phyloP scores from a whole-genome alignment of 495 filamentous ascomycete genomes.

The Amorphotheca resinae region DNA sequence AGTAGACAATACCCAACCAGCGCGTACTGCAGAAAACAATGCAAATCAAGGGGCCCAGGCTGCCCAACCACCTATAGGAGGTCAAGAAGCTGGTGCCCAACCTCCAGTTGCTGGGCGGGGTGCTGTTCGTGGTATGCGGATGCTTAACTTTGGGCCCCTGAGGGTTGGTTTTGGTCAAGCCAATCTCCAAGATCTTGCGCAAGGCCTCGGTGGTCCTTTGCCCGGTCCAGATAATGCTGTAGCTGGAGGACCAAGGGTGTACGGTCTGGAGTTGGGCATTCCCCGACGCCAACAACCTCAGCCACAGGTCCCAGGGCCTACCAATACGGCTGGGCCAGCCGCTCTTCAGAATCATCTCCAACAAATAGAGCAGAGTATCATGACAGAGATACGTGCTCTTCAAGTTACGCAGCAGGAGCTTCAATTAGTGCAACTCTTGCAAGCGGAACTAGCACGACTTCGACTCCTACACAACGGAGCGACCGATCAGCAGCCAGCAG shows the following conservation, averaged over 20 bases:
- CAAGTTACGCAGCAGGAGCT: constrained; percentile 44
- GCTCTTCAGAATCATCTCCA: constrained; percentile 43
- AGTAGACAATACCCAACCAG: constrained; percentile 26
- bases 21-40: constrained; percentile 20
- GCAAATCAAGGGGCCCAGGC: constrained; percentile 22
- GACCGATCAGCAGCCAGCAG: constrained; percentile 14
- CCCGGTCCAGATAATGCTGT: constrained; percentile 11
- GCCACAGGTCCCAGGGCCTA: constrained; percentile 16
- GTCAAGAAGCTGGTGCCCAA: constrained; percentile 14
- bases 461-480: constrained; percentile 27
- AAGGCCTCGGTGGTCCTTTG: constrained; percentile 15
- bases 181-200: constrained; percentile 18
- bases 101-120: constrained; percentile 17
- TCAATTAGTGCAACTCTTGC: constrained; percentile 40
- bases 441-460: constrained; percentile 51
- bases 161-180: constrained; percentile 42
- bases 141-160: constrained; percentile 51
- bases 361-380: constrained; percentile 52
- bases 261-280: constrained; percentile 21
- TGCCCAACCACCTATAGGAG: constrained; percentile 15
- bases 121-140: constrained; percentile 29
- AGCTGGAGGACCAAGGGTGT: constrained; percentile 5
- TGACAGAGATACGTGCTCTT: constrained; percentile 47
- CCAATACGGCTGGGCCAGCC: constrained; percentile 1
- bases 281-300: constrained; percentile 14